Percentiles rank a stretch among this genome's conserved stretches.
Conservation (phyloP, 2,329 filamentous ascomycete species). For the Orbilia brochopaga region DNA sequence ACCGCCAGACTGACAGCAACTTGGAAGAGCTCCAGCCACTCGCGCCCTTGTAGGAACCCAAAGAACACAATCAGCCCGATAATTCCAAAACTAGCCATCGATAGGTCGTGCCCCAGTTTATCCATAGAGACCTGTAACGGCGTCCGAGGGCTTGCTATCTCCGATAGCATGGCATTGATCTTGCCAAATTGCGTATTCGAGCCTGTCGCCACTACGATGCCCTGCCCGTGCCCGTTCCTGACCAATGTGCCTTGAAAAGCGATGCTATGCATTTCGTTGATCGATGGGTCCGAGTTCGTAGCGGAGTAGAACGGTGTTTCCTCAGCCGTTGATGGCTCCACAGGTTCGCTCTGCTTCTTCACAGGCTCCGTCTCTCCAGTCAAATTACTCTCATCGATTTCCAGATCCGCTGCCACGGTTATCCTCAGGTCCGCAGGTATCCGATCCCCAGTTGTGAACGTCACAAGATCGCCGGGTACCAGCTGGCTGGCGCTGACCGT, state of each 20-base stretch:
- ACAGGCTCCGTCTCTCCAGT: conserved; percentile 97
- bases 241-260: conserved; percentile 98
- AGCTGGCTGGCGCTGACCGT: conserved; percentile 87
- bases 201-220: conserved; percentile 95
- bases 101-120: conserved; percentile 91
- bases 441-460: conserved; percentile 94
- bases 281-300: conserved; percentile 69
- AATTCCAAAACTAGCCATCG: conserved; percentile 93
- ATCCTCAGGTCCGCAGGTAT: conserved; percentile 96
- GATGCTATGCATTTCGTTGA: conserved; percentile 83
- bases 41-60: conserved; percentile 86
- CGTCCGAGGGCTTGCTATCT: conserved; percentile 93
- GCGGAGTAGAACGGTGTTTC: conserved; percentile 56
- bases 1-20: conserved; percentile 97
- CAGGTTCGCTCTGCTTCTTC: conserved; percentile 65
- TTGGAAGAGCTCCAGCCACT: conserved; percentile 91
- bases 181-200: conserved; percentile 93
- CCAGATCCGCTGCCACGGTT: conserved; percentile 84
- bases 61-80: conserved; percentile 92
- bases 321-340: conserved; percentile 64
- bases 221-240: conserved; percentile 91
- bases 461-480: conserved; percentile 87
- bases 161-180: conserved; percentile 90
- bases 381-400: conserved; percentile 94
- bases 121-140: conserved; percentile 97